Percentiles rank a stretch among this genome's conserved stretches.
Conservation (phyloP, 352 stramenopile genomes). For the Phytophthora macrochlamydospora region DNA sequence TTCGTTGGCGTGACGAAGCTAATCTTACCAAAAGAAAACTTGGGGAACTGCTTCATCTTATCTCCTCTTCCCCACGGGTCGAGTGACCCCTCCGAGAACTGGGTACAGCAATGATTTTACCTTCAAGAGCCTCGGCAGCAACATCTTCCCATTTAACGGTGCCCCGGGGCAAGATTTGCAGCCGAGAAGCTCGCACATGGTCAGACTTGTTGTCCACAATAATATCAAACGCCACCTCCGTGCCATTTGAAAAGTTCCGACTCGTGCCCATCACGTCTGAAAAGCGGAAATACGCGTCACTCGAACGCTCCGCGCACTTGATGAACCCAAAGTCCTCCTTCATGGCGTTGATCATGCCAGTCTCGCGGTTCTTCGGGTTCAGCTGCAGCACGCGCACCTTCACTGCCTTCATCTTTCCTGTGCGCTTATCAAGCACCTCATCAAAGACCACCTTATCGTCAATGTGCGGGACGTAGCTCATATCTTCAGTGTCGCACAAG, state of each 20-base stretch:
- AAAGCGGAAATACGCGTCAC: conserved; percentile 81
- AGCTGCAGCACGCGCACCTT: conserved; percentile 69
- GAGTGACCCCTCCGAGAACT: conserved; percentile 34
- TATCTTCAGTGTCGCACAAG: conserved; percentile 64
- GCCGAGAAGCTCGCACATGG: conserved; percentile 63
- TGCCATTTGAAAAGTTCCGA: conserved; percentile 54
- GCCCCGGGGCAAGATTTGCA: conserved; percentile 62
- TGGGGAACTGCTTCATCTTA: conserved; percentile 40
- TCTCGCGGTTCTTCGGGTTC: conserved; percentile 72
- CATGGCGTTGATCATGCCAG: conserved; percentile 65
- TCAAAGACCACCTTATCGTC: conserved; percentile 76
- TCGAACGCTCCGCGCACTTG: conserved; percentile 69
- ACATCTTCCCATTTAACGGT: conserved; percentile 70
- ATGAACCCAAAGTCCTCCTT: conserved; percentile 88
- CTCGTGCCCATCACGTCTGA: conserved; percentile 69
- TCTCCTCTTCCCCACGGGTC: conserved; percentile 33
- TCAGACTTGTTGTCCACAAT: conserved; percentile 46
- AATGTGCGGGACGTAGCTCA: conserved; percentile 61
- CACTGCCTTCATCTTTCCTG: conserved; percentile 53
- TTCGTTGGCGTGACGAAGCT: conserved; percentile 38
- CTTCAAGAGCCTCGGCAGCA: conserved; percentile 44
- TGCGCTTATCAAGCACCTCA: conserved; percentile 75
- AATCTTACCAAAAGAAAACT: conserved; percentile 48
- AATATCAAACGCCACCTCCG: conserved; percentile 80
- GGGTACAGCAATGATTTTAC: conserved; percentile 50